phyloP scores from a whole-genome alignment of 345 rosid genomes.

The Syzygium grande region DNA sequence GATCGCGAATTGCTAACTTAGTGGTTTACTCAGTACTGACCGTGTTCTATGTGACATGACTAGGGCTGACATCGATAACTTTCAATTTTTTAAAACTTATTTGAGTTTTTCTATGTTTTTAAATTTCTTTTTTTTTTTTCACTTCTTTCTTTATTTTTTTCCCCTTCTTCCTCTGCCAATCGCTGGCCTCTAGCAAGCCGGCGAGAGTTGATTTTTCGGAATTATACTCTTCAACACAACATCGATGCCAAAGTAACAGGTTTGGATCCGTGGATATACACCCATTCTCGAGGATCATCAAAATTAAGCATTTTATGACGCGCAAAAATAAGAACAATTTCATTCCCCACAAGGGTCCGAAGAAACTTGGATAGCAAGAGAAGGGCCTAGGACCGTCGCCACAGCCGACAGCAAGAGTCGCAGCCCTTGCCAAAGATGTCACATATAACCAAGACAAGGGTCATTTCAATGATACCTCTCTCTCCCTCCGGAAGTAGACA shows the following conservation, averaged over 20 bases:
- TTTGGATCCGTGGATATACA: neutral
- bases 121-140: accelerated
- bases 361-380: neutral
- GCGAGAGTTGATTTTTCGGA: neutral
- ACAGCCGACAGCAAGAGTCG: neutral
- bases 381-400: neutral
- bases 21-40: accelerated
- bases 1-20: accelerated
- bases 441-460: neutral
- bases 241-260: neutral
- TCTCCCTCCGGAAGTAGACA: neutral
- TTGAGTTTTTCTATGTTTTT: too few species aligned
- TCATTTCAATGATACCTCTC: neutral
- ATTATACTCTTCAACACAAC: neutral
- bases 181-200: too few species aligned
- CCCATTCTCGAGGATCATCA: neutral
- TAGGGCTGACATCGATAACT: accelerated
- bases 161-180: too few species aligned
- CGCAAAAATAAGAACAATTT: neutral
- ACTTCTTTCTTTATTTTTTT: too few species aligned
- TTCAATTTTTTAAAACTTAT: too few species aligned
- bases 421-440: neutral
- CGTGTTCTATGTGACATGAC: accelerated
- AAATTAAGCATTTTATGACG: neutral
- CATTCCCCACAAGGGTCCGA: neutral